Conservation (phyloP, 2,329 filamentous ascomycete species). For the Monilinia laxa region DNA sequence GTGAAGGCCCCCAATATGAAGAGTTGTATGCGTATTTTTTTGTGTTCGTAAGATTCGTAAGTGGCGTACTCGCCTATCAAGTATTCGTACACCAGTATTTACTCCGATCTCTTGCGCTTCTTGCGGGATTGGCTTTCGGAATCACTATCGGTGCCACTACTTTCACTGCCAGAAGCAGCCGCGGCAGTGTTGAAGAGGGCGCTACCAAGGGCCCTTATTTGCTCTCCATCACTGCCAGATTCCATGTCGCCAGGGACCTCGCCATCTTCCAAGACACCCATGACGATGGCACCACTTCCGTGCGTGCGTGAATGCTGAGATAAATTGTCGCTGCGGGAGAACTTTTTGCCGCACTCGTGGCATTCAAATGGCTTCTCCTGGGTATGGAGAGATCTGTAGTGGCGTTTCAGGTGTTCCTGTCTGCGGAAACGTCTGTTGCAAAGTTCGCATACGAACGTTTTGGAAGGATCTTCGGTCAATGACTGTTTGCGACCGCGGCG, state of each 20-base stretch:
- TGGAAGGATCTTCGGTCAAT: slow-evolving; percentile 93
- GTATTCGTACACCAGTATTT: slow-evolving; percentile 24
- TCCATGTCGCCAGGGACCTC: slow-evolving; percentile 52
- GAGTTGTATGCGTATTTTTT: slow-evolving; percentile 30
- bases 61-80: slow-evolving; percentile 31
- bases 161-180: slow-evolving; percentile 66
- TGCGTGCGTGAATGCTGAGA: slow-evolving; percentile 95
- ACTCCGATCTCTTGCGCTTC: slow-evolving; percentile 75
- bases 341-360: slow-evolving; percentile 97
- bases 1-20: slow-evolving; percentile 35
- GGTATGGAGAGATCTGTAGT: slow-evolving; percentile 97
- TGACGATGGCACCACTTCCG: slow-evolving; percentile 82
- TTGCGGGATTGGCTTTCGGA: slow-evolving; percentile 56
- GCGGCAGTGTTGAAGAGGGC: slow-evolving; percentile 80
- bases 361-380: slow-evolving; percentile 99
- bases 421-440: slow-evolving; percentile 97
- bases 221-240: slow-evolving; percentile 51
- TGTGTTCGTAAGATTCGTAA: slow-evolving; percentile 37
- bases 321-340: slow-evolving; percentile 95
- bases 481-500: slow-evolving; percentile 98
- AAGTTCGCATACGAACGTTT: slow-evolving; percentile 95
- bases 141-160: slow-evolving; percentile 53
- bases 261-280: slow-evolving; percentile 78
- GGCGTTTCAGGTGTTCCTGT: slow-evolving; percentile 97
- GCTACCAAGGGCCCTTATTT: slow-evolving; percentile 67